Conservation (phyloP, 2,329 filamentous ascomycete genomes). For the Fusarium pseudoanthophilum region DNA sequence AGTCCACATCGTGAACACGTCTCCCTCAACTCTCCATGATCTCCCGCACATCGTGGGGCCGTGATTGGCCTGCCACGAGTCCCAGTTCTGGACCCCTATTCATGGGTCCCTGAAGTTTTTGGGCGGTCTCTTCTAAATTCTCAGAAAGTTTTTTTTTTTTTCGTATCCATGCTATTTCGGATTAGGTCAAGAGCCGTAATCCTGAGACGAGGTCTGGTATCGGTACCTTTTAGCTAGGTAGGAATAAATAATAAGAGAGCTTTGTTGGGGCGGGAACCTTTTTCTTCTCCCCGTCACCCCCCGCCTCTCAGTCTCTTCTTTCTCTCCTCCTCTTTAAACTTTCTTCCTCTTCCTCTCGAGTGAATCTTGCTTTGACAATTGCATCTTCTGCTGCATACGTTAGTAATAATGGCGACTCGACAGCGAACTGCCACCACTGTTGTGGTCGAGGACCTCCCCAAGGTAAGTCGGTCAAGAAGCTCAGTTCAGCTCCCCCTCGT, state of each 20-base stretch:
- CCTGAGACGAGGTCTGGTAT: constrained; percentile 15
- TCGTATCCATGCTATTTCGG: constrained; percentile 29
- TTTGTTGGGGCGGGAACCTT: constrained; percentile 16
- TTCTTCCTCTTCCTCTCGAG: background rate
- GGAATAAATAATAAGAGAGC: constrained; percentile 18
- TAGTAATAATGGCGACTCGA: constrained; percentile 41
- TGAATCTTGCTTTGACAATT: background rate
- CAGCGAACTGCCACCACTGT: constrained; percentile 43
- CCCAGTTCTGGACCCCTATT: constrained; percentile 42
- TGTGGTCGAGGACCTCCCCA: constrained; percentile 28
- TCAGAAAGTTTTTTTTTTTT: constrained; percentile 2
- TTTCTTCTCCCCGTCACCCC: background rate
- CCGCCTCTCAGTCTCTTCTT: background rate
- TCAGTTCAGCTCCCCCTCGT: background rate
- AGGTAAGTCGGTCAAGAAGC: constrained; percentile 20
- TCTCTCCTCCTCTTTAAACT: background rate
- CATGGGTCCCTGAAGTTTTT: constrained; percentile 8
- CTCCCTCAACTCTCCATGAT: constrained; percentile 34
- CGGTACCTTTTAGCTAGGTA: background rate
- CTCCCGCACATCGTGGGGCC: constrained; percentile 39
- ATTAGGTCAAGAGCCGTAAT: constrained; percentile 37
- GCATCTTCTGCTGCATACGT: background rate
- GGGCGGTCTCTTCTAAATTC: background rate
- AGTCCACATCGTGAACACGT: constrained; percentile 27
- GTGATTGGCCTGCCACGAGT: constrained; percentile 32